These are phyloP conservation scores for Elsinoe australis DNA, from an alignment of 2,329 filamentous ascomycete species.

Conservation along the genomic window DNA sequence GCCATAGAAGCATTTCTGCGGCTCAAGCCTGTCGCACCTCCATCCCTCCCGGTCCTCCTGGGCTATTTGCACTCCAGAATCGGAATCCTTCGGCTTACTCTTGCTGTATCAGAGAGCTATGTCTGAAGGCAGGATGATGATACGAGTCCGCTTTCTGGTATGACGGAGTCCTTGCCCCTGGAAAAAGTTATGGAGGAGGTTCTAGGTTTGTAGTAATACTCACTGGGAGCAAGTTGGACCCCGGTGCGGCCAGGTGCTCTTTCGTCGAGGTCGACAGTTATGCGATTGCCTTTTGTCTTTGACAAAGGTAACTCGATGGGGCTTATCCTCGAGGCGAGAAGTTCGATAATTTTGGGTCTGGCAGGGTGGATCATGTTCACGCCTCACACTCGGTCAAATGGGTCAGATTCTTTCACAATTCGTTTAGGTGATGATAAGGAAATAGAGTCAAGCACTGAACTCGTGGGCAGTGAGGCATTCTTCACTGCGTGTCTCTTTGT, in stretches of 20 bases:
- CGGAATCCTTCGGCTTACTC: slow-evolving; percentile 35
- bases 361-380: slow-evolving; percentile 34
- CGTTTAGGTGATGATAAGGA: slow-evolving; percentile 83
- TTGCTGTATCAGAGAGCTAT: slow-evolving; percentile 3
- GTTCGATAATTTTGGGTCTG: slow-evolving; percentile 46
- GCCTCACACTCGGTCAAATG: slow-evolving; percentile 58
- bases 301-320: slow-evolving; percentile 96
- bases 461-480: slow-evolving; percentile 36
- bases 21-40: slow-evolving; percentile 62
- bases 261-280: slow-evolving; percentile 96
- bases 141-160: slow-evolving; percentile 67
- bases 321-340: slow-evolving; percentile 99
- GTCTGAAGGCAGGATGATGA: slow-evolving; percentile 59
- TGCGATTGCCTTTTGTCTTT: slow-evolving; percentile 69
- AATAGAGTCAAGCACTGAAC: slow-evolving; percentile 99
- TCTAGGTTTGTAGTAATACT: slow-evolving; percentile 23
- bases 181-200: slow-evolving; percentile 30
- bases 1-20: slow-evolving; percentile 89
- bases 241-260: slow-evolving; percentile 51
- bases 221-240: slow-evolving; percentile 34
- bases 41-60: slow-evolving; percentile 41
- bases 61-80: slow-evolving; percentile 45
- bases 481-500: slow-evolving; percentile 19
- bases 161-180: slow-evolving; percentile 27
- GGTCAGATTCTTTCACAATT: slow-evolving; percentile 48